Evolutionary conservation across 2,329 filamentous ascomycete species (phyloP), one percentile per base, ranked within the genome.

Genomic region (Alternaria rosae): DNA sequence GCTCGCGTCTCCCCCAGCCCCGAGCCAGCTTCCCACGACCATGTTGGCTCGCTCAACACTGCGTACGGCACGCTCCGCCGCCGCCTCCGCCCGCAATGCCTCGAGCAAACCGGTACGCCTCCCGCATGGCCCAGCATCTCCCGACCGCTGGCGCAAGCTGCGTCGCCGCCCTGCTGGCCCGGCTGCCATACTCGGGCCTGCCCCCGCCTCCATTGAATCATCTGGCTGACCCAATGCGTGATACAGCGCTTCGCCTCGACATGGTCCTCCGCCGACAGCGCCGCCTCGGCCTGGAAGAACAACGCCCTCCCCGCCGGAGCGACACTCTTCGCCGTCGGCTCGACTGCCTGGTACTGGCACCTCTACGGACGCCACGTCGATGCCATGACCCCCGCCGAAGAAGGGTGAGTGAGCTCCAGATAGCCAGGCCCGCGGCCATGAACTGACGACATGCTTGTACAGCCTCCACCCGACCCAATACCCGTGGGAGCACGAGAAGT

Each of bases 341-440:
- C 94, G 72, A 89, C 94, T 77, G 94, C 92, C 75, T 98, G 94
- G 93, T 98, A 97, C 86, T 97, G 94, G 83, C 93, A 97, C 84
- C 90, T 97, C 75, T 98, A 97, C 83, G 95, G 94, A 78, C 89
- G 92, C 76, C 89, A 91, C 76, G 91, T 92, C 67, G 88, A 93
- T 82, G 95, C 95, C 75, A 91, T 91, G 89, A 94, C 94, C 75
- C 93, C 93, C 69, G 91, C 91, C 78, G 95, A 99, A 86, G 95
- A 99, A 89, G 95, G 95, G 95, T 99, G 87, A 90, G 94, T 91
- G 41, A 25, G 51, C 45, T 47, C 12, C 20, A 32, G 70, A 64
- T 60, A 74, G 63, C 65, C 59, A 60, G 60, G 64, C 61, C 65
- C 54, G 66, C 66, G 67, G 72, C 76, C 67, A 79, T 63, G 59